phyloP scores from a whole-genome alignment of 192 early-diverging fungal species.

The Lobulomyces angularis region DNA sequence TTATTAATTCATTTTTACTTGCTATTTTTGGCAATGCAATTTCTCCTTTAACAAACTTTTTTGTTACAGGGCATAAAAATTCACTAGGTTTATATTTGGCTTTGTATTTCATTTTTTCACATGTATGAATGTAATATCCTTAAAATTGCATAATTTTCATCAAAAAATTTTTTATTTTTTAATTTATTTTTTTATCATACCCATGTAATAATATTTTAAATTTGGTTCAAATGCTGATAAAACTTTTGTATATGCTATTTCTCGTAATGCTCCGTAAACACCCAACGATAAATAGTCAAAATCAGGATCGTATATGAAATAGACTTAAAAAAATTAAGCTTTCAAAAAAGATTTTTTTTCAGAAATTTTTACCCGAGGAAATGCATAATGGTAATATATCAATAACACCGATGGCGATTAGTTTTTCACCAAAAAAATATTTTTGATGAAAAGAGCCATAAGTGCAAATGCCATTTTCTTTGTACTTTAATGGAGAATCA shows the following conservation, averaged over 20 bases:
- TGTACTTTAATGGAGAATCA: constrained; percentile 17
- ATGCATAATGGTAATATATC: constrained; percentile 81
- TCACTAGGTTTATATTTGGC: constrained; percentile 73
- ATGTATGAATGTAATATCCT: constrained; percentile 86
- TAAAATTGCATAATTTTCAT: not conserved
- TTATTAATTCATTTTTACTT: no score
- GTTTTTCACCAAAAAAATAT: constrained; percentile 68
- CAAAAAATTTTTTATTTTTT: not conserved
- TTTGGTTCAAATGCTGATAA: constrained; percentile 28
- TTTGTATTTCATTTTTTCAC: constrained; percentile 92
- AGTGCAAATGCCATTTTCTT: constrained; percentile 17
- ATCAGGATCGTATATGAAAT: constrained; percentile 90
- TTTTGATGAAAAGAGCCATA: constrained; percentile 83
- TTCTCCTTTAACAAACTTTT: constrained; percentile 28
- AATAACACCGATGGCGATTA: constrained; percentile 84
- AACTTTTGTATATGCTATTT: constrained; percentile 54
- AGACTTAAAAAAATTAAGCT: no score
- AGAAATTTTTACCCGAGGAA: no score
- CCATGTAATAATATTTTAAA: constrained; percentile 84
- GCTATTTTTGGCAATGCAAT: no score
- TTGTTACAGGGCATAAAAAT: constrained; percentile 57
- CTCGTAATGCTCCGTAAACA: constrained; percentile 72
- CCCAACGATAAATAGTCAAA: constrained; percentile 64
- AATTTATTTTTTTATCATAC: constrained; percentile 18
- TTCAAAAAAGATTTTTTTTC: no score